Evolutionary conservation across 306 rosid species (phyloP), one percentile per base, ranked within the genome.

Genomic region (Cucurbita moschata): DNA sequence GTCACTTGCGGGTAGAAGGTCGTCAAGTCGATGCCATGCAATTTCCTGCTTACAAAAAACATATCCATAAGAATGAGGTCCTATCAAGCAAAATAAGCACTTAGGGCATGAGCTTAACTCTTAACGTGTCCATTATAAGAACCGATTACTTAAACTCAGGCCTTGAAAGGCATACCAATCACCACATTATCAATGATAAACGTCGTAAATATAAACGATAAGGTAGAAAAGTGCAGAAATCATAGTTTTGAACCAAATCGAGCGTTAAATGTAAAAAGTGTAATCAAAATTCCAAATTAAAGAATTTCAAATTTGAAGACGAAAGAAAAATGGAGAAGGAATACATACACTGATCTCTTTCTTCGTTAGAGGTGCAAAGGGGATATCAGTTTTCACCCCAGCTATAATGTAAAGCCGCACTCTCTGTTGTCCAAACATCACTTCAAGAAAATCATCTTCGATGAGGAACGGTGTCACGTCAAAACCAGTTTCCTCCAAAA

Each of bases 331-430:
- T 1, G 37, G 8, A 51, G 72, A 75, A 66, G 65, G 76, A 81
- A 65, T 66, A 76, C 98, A 73, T 91, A 94, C 98, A 76, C 98
- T 94, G 89, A 94, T 94, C 87, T 94, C 98, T 84, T 94, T 94
- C 81, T 94, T 94, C 76, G 98, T 94, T 42, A 73, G 98, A 39
- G 98, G 96, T 35, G 96, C 97, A 89, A 94, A 94, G 51, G 89
- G 79, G 49, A 96, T 85, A 74, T 90, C 92, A 78, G 90, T 97
- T 83, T 88, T 90, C 77, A 94, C 97, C 73, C 97, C 97, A 49
- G 92, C 92, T 75, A 91, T 79, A 77, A 94, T 91, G 81, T 90
- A 94, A 73, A 94, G 96, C 37, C 97, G 87, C 83, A 94, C 98
- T 80, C 98, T 85, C 81, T 94, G 98, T 43, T 89, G 97, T 79